Evolutionary conservation across 208 protist genomes (phyloP), one percentile per base, ranked within the genome.

Genomic region (Trypanosoma mega): DNA sequence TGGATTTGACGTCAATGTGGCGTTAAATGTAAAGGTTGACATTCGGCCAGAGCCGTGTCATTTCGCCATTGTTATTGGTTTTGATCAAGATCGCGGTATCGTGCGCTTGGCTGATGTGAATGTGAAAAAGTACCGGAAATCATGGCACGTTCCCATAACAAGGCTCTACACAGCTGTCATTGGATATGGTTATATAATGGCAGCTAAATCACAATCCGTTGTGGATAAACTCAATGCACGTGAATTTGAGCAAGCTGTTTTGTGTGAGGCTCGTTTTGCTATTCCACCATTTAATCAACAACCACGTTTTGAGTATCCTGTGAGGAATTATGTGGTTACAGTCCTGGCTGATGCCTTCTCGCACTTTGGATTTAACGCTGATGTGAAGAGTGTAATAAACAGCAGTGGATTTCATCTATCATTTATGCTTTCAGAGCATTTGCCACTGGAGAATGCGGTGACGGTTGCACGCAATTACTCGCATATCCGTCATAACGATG

Each of bases 161-260:
- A 70, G 85, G 0, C 74, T 96, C 9, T 91, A 94, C 72, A 85
- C 82, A 50, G 85, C 90, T 6, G 73, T 87, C 37, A 96, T 96
- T 80, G 85, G 85, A 36, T 94, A 89, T 61, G 90, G 90, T 61
- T 96, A 93, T 77, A 90, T 96, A 33, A 60, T 93, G 12, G 78
- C 80, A 6, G 70, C 83, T 18, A 78, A 81, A 58, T 79, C 85
- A 18, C 86, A 81, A 71, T 82, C 82, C 51, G 78, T 72, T 6
- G 87, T 94, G 72, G 74, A 76, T 48, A 44, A 74, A 24, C 72
- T 93, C 9, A 79, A 84, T 39, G 60, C 74, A 2, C 78, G 81
- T 47, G 20, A 74, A 31, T 89, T 80, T 58, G 68, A 85, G 43
- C 55, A 85, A n/a, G 34, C 67, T 1, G 79, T 74, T 44, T 72